Evolutionary conservation across 352 stramenopile species (phyloP).

Genomic region (Phytopythium vexans): DNA sequence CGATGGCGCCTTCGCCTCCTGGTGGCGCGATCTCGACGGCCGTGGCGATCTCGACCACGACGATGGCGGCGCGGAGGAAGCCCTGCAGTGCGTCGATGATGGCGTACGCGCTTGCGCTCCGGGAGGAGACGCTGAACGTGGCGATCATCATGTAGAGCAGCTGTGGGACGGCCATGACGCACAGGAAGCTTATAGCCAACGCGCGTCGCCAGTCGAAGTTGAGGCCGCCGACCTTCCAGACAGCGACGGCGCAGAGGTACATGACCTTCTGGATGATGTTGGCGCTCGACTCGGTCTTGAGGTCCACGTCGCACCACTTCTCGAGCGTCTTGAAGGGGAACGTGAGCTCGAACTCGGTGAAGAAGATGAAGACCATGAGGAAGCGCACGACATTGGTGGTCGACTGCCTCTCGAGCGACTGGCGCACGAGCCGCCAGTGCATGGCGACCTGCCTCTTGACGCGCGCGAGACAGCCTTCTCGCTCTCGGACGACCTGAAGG

Average conservation of each 20-base stretch:
- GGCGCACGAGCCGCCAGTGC: constrained; percentile 22
- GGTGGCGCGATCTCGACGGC: constrained; percentile 50
- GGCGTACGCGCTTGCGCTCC: constrained; percentile 31
- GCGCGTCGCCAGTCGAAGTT: constrained; percentile 43
- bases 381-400: constrained; percentile 50
- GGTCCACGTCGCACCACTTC: constrained; percentile 33
- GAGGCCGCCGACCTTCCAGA: constrained; percentile 46
- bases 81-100: constrained; percentile 33
- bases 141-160: constrained; percentile 34
- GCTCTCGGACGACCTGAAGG: background rate
- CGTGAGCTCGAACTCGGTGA: constrained; percentile 54
- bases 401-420: constrained; percentile 27
- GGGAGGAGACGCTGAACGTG: constrained; percentile 13
- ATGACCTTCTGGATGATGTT: constrained; percentile 49
- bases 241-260: constrained; percentile 31
- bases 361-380: constrained; percentile 53
- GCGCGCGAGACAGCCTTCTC: background rate
- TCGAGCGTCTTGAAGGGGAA: constrained; percentile 45
- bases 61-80: constrained; percentile 33
- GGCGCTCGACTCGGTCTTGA: constrained; percentile 35
- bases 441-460: constrained; percentile 4
- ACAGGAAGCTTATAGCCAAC: constrained; percentile 22
- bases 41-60: constrained; percentile 35
- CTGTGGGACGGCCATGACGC: constrained; percentile 35
- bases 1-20: constrained; percentile 47